These are phyloP conservation scores for Penicillium crustosum DNA, from an alignment of 2,329 filamentous ascomycete species.

Conservation along the genomic window DNA sequence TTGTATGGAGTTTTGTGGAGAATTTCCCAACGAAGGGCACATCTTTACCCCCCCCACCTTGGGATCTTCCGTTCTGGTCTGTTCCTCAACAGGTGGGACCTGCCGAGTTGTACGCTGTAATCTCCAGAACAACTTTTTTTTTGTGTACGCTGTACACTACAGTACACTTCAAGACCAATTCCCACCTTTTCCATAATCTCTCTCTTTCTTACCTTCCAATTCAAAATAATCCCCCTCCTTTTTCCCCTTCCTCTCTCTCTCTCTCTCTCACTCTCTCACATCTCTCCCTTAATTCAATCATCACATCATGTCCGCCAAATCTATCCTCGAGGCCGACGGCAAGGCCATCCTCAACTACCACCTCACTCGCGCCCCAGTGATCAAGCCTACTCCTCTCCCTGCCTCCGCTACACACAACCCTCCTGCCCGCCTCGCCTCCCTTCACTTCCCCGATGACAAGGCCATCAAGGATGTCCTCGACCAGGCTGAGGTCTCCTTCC, in stretches of 20 bases:
- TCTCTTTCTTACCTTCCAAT: slow-evolving; percentile 19
- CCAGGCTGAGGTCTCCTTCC: slow-evolving; percentile 94
- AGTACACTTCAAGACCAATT: slow-evolving; percentile 25
- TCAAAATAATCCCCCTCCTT: slow-evolving; percentile 27
- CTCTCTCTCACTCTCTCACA: slow-evolving; percentile 2
- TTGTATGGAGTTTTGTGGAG: not conserved
- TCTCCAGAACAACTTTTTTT: slow-evolving; percentile 28
- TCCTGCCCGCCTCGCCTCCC: slow-evolving; percentile 82
- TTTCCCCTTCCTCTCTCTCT: slow-evolving; percentile 9
- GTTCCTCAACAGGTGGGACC: slow-evolving; percentile 24
- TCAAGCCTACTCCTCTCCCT: slow-evolving; percentile 96
- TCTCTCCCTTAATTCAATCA: not conserved
- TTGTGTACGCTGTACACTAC: slow-evolving; percentile 24
- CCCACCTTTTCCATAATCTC: slow-evolving; percentile 15
- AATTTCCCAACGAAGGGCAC: slow-evolving; percentile 14
- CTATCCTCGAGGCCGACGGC: slow-evolving; percentile 98
- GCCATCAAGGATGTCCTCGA: slow-evolving; percentile 81
- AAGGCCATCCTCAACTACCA: slow-evolving; percentile 99
- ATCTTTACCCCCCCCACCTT: slow-evolving; percentile 2
- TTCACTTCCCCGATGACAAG: slow-evolving; percentile 89
- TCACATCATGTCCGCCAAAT: slow-evolving; percentile 83
- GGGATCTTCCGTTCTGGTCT: slow-evolving; percentile 10
- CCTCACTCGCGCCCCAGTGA: slow-evolving; percentile 93
- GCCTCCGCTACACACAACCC: slow-evolving; percentile 84
- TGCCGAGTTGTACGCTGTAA: slow-evolving; percentile 30